Percentiles rank a stretch among this genome's conserved stretches.
Evolutionary conservation across 345 rosid species (phyloP).

Genomic region (Pugionium cornutum): DNA sequence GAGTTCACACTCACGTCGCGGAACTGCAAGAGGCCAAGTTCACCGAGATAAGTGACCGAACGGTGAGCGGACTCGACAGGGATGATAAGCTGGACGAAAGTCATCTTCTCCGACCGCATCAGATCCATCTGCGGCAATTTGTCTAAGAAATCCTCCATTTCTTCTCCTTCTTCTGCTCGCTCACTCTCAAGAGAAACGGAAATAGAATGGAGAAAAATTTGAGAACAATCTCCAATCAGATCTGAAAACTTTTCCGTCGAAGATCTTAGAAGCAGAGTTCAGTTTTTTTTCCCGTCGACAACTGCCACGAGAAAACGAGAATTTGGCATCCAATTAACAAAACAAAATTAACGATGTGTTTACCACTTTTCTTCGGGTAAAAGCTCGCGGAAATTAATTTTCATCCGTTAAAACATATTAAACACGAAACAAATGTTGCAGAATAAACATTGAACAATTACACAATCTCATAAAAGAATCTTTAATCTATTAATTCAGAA

Average conservation of each 20-base stretch:
- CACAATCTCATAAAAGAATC: too few relatives aligned
- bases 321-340: slow-evolving; percentile 26
- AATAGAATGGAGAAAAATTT: slow-evolving; percentile 5
- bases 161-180: slow-evolving; percentile 14
- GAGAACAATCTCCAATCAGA: slow-evolving; percentile 34
- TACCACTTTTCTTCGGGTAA: slow-evolving; percentile 22
- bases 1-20: slow-evolving; percentile 64
- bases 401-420: not conserved
- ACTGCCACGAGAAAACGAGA: slow-evolving; percentile 41
- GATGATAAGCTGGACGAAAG: slow-evolving; percentile 88
- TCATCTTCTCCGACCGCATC: slow-evolving; percentile 98
- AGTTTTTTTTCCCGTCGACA: slow-evolving; percentile 40
- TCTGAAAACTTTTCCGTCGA: slow-evolving; percentile 32
- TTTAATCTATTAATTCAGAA: too few relatives aligned
- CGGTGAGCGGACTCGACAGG: slow-evolving; percentile 93
- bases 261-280: slow-evolving; percentile 41
- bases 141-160: slow-evolving; percentile 62
- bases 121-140: slow-evolving; percentile 90
- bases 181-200: slow-evolving; percentile 39
- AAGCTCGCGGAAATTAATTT: slow-evolving; percentile 19
- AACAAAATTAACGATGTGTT: not conserved
- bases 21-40: slow-evolving; percentile 76
- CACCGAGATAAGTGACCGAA: slow-evolving; percentile 77
- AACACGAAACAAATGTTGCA: not conserved
- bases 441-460: not conserved